phyloP scores from a whole-genome alignment of 192 early-diverging fungal genomes.

The Coemansia sp. region DNA sequence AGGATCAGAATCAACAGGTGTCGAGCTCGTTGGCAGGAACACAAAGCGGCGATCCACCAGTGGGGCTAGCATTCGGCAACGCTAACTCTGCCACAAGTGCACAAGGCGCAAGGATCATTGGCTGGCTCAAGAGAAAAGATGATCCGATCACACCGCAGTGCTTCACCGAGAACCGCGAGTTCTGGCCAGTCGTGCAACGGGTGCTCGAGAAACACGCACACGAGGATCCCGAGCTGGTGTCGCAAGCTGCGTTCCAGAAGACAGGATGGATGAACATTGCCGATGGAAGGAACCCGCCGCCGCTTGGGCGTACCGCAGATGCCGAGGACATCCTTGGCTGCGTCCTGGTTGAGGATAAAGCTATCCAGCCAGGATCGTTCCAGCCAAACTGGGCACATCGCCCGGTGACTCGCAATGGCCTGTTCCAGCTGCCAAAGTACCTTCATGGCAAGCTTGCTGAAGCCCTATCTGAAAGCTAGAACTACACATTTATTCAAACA shows the following conservation, averaged over 20 bases:
- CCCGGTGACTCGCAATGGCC: slow-evolving; percentile 36
- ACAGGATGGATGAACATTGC: slow-evolving; percentile 54
- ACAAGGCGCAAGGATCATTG: slow-evolving; percentile 19
- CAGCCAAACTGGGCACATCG: slow-evolving; percentile 47
- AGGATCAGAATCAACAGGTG: background rate
- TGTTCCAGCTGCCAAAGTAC: slow-evolving; percentile 53
- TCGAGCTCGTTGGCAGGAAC: too few relatives aligned
- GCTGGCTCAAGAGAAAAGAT: slow-evolving; percentile 30
- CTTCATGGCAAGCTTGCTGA: slow-evolving; percentile 40
- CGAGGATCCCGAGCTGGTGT: slow-evolving; percentile 53
- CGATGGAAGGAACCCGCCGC: slow-evolving; percentile 51
- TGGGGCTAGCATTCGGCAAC: slow-evolving; percentile 17
- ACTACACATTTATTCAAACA: background rate
- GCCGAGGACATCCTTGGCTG: slow-evolving; percentile 51
- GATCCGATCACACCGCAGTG: slow-evolving; percentile 27
- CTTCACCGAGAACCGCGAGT: slow-evolving; percentile 48
- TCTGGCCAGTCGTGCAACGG: slow-evolving; percentile 32
- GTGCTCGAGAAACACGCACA: slow-evolving; percentile 45
- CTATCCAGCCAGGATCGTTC: slow-evolving; percentile 34
- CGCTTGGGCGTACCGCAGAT: slow-evolving; percentile 42
- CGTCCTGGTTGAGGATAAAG: slow-evolving; percentile 37
- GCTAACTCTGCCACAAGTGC: background rate
- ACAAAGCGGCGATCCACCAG: background rate
- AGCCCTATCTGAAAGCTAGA: background rate
- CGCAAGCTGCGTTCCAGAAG: slow-evolving; percentile 51